Evolutionary conservation across 2,329 filamentous ascomycete genomes (phyloP).

Genomic region (Fusarium sp.): DNA sequence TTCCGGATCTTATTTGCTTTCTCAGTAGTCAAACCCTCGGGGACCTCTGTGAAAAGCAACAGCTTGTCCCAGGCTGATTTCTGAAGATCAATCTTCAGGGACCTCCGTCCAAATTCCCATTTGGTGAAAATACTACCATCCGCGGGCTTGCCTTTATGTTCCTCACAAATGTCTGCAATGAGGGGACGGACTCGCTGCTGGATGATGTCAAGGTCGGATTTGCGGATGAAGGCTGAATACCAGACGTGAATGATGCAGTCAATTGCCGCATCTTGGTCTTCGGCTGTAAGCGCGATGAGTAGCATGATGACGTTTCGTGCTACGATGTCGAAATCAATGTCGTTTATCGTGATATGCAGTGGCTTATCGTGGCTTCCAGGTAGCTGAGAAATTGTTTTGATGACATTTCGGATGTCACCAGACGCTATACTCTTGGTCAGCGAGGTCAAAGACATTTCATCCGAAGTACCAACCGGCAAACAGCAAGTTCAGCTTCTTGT

Average conservation of each 20-base stretch:
- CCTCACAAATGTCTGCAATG: neutral
- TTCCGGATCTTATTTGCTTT: neutral
- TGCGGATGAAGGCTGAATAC: constrained; percentile 24
- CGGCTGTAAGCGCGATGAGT: neutral
- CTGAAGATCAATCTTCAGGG: constrained; percentile 3
- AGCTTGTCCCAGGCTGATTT: constrained; percentile 10
- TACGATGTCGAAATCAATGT: constrained; percentile 22
- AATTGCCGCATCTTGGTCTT: neutral
- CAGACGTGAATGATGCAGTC: constrained; percentile 28
- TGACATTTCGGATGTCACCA: constrained; percentile 21
- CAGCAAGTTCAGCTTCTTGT: constrained; percentile 2
- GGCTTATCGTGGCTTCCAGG: neutral
- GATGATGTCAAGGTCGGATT: constrained; percentile 5
- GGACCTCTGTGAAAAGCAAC: constrained; percentile 1
- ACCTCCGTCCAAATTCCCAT: neutral
- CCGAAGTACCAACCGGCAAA: constrained; percentile 6
- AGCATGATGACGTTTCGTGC: constrained; percentile 25
- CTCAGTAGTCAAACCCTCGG: neutral
- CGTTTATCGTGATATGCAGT: constrained; percentile 12
- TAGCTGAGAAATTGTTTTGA: constrained; percentile 16
- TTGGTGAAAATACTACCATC: neutral
- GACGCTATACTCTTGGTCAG: constrained; percentile 12
- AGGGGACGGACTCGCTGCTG: neutral
- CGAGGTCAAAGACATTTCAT: rapidly evolving
- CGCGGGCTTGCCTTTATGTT: neutral